Evolutionary conservation across 176 grass and related monocot species (phyloP), one percentile per base, ranked within the genome.

Genomic region (Aegilops longissima): DNA sequence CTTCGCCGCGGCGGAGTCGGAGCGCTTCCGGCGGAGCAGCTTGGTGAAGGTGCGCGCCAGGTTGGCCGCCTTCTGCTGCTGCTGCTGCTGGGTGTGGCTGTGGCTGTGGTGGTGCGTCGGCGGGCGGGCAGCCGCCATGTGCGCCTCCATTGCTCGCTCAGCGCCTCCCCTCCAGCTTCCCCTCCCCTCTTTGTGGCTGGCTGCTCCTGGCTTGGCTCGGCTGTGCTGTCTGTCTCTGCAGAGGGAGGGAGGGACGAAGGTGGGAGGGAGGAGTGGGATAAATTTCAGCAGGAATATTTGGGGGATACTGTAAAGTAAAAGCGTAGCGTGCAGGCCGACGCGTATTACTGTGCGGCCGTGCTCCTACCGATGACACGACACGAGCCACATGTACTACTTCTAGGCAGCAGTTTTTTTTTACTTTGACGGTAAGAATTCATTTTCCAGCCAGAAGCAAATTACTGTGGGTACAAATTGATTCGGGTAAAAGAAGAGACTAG

Each of bases 1-100:
- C 23, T 4, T 56, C 54, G 71, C 61, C 35, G 72, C 77, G 7
- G 51, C 70, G 30, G 81, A 29, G 2, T 87, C 86, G 31, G 59
- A 34, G 40, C 85, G 87, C 73, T 91, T 89, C 66, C 93, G 90
- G 73, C 92, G 89, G 10, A 94, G 90, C 16, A 99, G 84, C 89
- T 97, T 99, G 66, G 85, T 94, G 82, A 94, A 86, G 16, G 92
- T 86, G 76, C 88, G 89, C 25, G 90, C 85, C 8, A 96, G 56
- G 66, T 39, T 83, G 14, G 83, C 89, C 65, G 91, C 52, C 84
- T 90, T 95, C 84, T 86, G 88, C 70, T 89, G 82, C 21, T 77
- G 79, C 17, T 44, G 2, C 4, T 14, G 47, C 4, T 54, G 51
- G 17, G 0, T 2, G 1, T 73, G 21, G 21, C 27, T 20, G 54